Evolutionary conservation across 441 rosid genomes (phyloP), one percentile per base, ranked within the genome.

Genomic region (Dalechampia spathulata): DNA sequence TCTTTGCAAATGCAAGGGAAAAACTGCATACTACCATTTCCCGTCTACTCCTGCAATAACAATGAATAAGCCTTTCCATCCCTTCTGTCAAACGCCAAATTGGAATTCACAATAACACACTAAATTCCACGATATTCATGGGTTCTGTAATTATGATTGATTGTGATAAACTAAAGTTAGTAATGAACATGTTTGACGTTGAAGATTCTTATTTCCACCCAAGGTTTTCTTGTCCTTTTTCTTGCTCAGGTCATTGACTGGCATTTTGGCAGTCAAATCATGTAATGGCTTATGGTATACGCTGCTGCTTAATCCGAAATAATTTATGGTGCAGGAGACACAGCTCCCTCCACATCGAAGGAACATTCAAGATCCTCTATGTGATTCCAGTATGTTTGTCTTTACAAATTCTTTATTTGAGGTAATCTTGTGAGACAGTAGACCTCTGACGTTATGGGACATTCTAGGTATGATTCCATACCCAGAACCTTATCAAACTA

Each of bases 401-500:
- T 62, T 34, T 65, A 32, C 37, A 55, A 49, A 42, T 55, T 61
- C 64, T 16, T 69, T 60, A 41, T 51, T 61, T 62, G 45, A 34
- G 43, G 60, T 69, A 28, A 49, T 60, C 52, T 60, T 66, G 59
- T 45, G 55, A n/a, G 69, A 52, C 57, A 14, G 40, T 21, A 61
- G 14, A 30, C 57, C 64, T 62, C 21, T 56, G 39, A 46, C 32
- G 56, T 61, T 19, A 62, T 47, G 49, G 22, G 52, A 60, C 47
- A 26, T 75, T 60, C 55, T 64, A 92, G 99, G 79, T 57, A 83
- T 89, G 96, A 72, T 87, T 61, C 99, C 97, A 47, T 92, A 89
- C 55, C 75, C 86, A 70, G 99, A 93, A 73, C 99, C 99, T 68
- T 93, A 93, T 62, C 99, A 93, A 75, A 87, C 90, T 60, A 81